A percentile compares a stretch with the other conserved stretches of the same genome.
These are phyloP conservation scores for Dothideomycetidae sp. DNA, from an alignment of 2,329 filamentous ascomycete species.

Conservation along the genomic window DNA sequence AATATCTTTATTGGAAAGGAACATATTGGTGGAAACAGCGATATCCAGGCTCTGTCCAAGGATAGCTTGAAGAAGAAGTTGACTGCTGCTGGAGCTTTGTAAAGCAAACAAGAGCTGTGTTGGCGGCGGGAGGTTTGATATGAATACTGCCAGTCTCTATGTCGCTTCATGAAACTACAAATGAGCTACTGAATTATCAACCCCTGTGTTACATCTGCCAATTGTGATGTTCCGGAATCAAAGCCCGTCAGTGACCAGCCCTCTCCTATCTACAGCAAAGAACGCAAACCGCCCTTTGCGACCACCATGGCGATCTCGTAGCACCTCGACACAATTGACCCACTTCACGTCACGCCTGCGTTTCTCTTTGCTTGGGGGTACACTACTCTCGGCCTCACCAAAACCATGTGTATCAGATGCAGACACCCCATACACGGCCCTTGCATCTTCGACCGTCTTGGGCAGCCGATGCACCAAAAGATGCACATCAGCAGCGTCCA, in stretches of 20 bases:
- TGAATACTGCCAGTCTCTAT: no score
- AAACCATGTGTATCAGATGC: background rate
- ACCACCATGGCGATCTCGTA: slow-evolving; percentile 27
- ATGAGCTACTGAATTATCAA: no score
- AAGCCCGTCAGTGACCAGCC: background rate
- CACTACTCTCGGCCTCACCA: no score
- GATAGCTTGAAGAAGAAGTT: slow-evolving; percentile 13
- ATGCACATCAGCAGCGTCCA: slow-evolving; percentile 27
- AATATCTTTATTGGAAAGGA: slow-evolving; percentile 86
- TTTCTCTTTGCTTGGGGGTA: slow-evolving; percentile 2
- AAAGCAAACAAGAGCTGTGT: no score
- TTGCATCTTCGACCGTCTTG: slow-evolving; percentile 23
- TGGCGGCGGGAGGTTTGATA: no score
- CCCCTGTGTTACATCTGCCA: no score
- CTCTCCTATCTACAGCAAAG: slow-evolving; percentile 12
- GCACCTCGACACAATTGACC: slow-evolving; percentile 30
- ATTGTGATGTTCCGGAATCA: no score
- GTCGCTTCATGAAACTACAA: no score
- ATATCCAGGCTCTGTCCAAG: slow-evolving; percentile 45
- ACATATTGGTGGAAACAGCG: slow-evolving; percentile 95
- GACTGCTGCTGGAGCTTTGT: slow-evolving; percentile 10
- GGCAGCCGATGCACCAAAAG: slow-evolving; percentile 28
- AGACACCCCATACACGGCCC: slow-evolving; percentile 17
- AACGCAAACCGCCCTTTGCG: slow-evolving; percentile 27
- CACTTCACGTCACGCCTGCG: slow-evolving; percentile 15